phyloP scores from a whole-genome alignment of 2,329 filamentous ascomycete species.

The Colletotrichum spaethianum region DNA sequence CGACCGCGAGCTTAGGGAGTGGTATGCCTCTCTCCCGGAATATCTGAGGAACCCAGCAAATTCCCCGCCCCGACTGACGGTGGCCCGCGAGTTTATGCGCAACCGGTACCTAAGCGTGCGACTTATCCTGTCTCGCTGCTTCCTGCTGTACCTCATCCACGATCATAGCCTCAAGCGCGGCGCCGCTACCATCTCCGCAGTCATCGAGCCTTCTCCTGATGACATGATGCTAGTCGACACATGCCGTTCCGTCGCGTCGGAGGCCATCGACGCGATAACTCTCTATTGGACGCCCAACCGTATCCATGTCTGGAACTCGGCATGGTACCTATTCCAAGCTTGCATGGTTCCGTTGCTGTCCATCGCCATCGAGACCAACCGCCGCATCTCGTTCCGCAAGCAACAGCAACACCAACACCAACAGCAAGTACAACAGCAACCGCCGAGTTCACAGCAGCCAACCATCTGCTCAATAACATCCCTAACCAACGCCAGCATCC shows the following conservation, averaged over 20 bases:
- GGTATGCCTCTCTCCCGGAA: conserved; percentile 46
- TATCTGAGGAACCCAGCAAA: conserved; percentile 44
- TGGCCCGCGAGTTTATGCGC: conserved; percentile 48
- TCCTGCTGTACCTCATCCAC: conserved; percentile 45
- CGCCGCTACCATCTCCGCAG: conserved; percentile 23
- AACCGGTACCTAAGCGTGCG: conserved; percentile 51
- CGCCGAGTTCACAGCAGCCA: not conserved
- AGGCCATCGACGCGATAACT: conserved; percentile 50
- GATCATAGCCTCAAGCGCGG: conserved; percentile 39
- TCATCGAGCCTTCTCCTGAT: conserved; percentile 40
- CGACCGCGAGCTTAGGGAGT: conserved; percentile 47
- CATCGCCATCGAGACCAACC: conserved; percentile 45
- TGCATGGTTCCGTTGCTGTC: conserved; percentile 50
- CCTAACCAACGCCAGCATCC: not conserved
- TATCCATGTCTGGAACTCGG: conserved; percentile 51
- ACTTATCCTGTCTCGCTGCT: conserved; percentile 45
- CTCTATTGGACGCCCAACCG: conserved; percentile 51
- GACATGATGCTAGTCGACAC: conserved; percentile 44
- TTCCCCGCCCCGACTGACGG: conserved; percentile 45
- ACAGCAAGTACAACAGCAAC: not conserved
- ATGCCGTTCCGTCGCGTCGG: conserved; percentile 47
- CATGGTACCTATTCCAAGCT: conserved; percentile 52
- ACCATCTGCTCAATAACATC: not conserved
- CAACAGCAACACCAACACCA: conserved; percentile 15
- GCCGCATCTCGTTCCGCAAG: not conserved